A percentile compares a stretch with the other conserved stretches of the same genome.
Conservation (phyloP, 306 rosid species). For the Begonia masoniana region DNA sequence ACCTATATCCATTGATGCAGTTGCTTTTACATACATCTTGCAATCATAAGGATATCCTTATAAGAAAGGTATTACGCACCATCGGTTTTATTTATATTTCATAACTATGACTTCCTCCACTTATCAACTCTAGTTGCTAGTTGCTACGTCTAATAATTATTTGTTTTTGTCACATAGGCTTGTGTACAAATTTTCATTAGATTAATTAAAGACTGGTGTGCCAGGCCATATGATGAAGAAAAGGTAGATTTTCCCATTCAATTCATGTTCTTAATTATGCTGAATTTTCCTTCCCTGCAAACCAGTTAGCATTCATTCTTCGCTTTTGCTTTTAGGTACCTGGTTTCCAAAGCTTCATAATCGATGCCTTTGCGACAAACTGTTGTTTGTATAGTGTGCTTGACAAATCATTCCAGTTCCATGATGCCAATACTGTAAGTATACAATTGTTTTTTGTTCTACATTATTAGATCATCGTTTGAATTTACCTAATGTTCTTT, state of each 20-base stretch:
- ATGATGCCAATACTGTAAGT: constrained; percentile 90
- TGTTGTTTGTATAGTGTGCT: constrained; percentile 92
- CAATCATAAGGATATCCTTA: constrained; percentile 73
- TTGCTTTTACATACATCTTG: constrained; percentile 68
- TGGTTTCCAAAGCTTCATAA: constrained; percentile 74
- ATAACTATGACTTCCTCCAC: too few species aligned
- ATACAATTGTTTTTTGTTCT: constrained; percentile 7
- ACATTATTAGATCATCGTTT: neutral
- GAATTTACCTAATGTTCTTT: too few species aligned
- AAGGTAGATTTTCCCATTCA: constrained; percentile 30
- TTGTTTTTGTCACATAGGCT: constrained; percentile 35
- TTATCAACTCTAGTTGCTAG: neutral
- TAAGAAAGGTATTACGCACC: constrained; percentile 59
- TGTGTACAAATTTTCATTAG: constrained; percentile 85
- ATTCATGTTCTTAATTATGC: constrained; percentile 6
- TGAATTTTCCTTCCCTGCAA: constrained; percentile 5
- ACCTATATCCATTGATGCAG: constrained; percentile 74
- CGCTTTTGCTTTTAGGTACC: constrained; percentile 44
- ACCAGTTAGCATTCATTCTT: neutral
- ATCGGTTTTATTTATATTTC: too few species aligned
- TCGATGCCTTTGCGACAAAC: constrained; percentile 71
- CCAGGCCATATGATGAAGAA: constrained; percentile 59
- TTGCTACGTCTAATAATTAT: constrained; percentile 2
- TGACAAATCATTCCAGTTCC: constrained; percentile 80
- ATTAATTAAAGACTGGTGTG: constrained; percentile 87